Evolutionary conservation across 2,329 filamentous ascomycete genomes (phyloP).

Genomic region (Paraphoma chrysanthemicola): DNA sequence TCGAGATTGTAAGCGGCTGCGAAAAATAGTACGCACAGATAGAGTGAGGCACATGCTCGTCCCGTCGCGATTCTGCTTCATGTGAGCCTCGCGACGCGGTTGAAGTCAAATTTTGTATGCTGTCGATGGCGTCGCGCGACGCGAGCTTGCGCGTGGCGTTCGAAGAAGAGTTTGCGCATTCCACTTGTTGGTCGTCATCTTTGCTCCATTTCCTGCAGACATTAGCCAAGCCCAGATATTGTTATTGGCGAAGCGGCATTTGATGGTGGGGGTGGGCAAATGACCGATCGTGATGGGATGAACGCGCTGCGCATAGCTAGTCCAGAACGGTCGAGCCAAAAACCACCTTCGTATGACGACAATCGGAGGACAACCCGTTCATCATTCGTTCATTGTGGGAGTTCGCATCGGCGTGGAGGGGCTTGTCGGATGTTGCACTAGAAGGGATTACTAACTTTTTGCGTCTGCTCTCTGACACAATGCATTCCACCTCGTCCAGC

Average conservation of each 20-base stretch:
- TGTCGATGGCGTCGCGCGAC: constrained; percentile 48
- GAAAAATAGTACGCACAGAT: constrained; percentile 60
- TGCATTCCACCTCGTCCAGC: constrained; percentile 78
- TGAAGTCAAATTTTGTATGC: constrained; percentile 37
- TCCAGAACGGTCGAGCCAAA: constrained; percentile 16
- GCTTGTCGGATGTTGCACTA: constrained; percentile 31
- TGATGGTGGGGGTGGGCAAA: constrained; percentile 12
- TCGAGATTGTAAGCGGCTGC: too few species aligned
- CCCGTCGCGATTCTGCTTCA: constrained; percentile 56
- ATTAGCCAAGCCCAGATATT: constrained; percentile 26
- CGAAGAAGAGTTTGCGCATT: constrained; percentile 23
- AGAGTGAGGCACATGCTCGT: constrained; percentile 68
- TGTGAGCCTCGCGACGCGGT: constrained; percentile 48
- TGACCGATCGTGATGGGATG: constrained; percentile 21
- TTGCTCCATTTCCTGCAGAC: constrained; percentile 51
- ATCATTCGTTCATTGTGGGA: constrained; percentile 12
- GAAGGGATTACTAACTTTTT: constrained; percentile 71
- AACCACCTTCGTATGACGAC: constrained; percentile 32
- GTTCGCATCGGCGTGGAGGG: constrained; percentile 18
- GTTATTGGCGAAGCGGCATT: constrained; percentile 4
- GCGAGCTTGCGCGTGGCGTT: constrained; percentile 47
- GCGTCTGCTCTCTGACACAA: constrained; percentile 74
- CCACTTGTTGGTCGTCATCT: constrained; percentile 46
- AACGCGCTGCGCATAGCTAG: constrained; percentile 29
- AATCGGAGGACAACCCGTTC: constrained; percentile 11